phyloP scores from a whole-genome alignment of 2,329 filamentous ascomycete genomes.

The Talaromyces sp. region DNA sequence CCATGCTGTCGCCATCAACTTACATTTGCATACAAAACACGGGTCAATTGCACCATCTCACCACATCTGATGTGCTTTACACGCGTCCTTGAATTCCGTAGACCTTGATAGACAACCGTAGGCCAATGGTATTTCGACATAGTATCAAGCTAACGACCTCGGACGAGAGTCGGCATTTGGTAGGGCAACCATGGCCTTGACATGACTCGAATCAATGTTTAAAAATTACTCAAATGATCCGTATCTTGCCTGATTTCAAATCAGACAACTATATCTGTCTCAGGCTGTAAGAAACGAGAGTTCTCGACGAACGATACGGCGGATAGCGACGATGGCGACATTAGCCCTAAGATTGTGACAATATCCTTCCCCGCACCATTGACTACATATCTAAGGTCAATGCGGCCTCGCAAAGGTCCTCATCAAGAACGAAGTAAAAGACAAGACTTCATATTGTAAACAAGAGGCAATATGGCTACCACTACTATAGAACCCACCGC shows the following conservation, averaged over 20 bases:
- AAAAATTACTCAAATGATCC: background rate
- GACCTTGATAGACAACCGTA: background rate
- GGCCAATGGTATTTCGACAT: background rate
- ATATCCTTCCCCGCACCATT: background rate
- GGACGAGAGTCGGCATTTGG: background rate
- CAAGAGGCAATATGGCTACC: constrained; percentile 1
- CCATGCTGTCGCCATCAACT: background rate
- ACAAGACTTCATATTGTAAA: background rate
- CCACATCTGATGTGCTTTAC: constrained; percentile 2
- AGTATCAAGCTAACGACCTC: background rate
- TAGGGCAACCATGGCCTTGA: background rate
- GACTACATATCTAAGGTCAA: constrained; percentile 1
- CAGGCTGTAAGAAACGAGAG: background rate
- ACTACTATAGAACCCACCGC: background rate
- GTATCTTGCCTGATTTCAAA: constrained; percentile 2
- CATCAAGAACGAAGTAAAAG: background rate
- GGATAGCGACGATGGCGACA: constrained; percentile 5
- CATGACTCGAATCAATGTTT: background rate
- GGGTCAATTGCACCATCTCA: background rate
- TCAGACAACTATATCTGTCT: background rate
- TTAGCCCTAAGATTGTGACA: constrained; percentile 11
- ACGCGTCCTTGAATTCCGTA: background rate
- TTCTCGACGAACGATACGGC: background rate
- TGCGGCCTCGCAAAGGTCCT: background rate
- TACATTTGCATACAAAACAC: background rate